These are phyloP conservation scores for Penicillium samsonianum DNA, from an alignment of 495 filamentous ascomycete species.

Conservation along the genomic window DNA sequence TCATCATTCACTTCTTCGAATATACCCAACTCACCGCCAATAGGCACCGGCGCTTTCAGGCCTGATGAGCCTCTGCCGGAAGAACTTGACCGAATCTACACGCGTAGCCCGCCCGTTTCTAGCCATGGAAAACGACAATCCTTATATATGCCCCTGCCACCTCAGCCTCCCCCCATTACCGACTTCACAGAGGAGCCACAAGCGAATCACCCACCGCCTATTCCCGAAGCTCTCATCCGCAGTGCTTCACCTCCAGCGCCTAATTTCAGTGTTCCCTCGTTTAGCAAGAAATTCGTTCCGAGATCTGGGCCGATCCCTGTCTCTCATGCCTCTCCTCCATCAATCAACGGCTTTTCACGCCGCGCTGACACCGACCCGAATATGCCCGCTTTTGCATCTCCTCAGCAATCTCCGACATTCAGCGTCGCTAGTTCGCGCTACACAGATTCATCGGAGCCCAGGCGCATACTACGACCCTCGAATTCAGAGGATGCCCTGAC, in stretches of 20 bases:
- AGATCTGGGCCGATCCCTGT: constrained; percentile 20
- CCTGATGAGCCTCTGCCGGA: constrained; percentile 18
- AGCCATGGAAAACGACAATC: constrained; percentile 33
- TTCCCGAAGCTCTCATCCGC: constrained; percentile 32
- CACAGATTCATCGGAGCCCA: constrained; percentile 27
- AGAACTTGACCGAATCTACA: constrained; percentile 15
- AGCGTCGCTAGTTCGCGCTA: constrained; percentile 28
- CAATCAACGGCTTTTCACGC: constrained; percentile 19
- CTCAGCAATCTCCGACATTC: constrained; percentile 44
- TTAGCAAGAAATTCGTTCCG: constrained; percentile 47
- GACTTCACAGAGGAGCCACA: constrained; percentile 22
- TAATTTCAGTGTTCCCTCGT: constrained; percentile 55
- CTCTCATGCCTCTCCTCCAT: constrained; percentile 22
- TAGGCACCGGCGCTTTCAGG: constrained; percentile 13
- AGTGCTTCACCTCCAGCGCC: constrained; percentile 46
- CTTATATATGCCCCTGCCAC: constrained; percentile 19
- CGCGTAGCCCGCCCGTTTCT: constrained; percentile 30
- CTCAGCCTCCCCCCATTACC: constrained; percentile 12
- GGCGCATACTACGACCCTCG: constrained; percentile 31
- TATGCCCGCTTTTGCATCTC: constrained; percentile 36
- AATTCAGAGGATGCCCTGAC: constrained; percentile 40
- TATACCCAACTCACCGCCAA: constrained; percentile 20
- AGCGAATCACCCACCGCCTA: constrained; percentile 28
- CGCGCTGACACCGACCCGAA: constrained; percentile 23
- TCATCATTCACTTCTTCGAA: constrained; percentile 23